Conservation (phyloP, 2,329 filamentous ascomycete genomes). For the Pseudogymnoascus sp. region DNA sequence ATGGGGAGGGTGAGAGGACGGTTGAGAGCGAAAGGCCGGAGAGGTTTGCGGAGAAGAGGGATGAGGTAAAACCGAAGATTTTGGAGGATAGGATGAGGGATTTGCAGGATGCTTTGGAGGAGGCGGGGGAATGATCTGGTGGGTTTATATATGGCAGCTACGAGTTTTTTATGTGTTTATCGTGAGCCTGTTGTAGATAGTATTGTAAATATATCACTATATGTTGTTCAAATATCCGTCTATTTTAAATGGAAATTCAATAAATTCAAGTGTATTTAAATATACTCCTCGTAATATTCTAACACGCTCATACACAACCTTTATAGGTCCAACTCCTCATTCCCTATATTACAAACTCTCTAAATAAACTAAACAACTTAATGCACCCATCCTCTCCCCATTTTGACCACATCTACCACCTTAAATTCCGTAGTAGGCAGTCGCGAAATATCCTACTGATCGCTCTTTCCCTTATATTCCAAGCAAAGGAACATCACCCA, state of each 20-base stretch:
- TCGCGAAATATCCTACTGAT: neutral
- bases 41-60: slow-evolving; percentile 11
- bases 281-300: neutral
- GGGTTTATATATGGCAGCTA: neutral
- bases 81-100: neutral
- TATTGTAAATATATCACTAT: neutral
- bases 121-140: neutral
- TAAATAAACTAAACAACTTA: neutral
- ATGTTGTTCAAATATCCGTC: neutral
- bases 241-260: neutral
- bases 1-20: slow-evolving; percentile 80
- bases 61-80: neutral
- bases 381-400: neutral
- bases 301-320: neutral
- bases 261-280: neutral
- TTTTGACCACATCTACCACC: neutral
- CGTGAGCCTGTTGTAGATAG: neutral
- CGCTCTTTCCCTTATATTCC: neutral
- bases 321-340: neutral
- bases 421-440: neutral
- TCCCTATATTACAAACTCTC: neutral
- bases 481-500: neutral
- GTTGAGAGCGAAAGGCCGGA: slow-evolving; percentile 17
- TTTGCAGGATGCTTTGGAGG: neutral
- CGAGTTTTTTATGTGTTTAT: neutral